Percentiles rank a stretch among this genome's conserved stretches.
phyloP scores from a whole-genome alignment of 257 asterid species.

The Galeopsis tetrahit region DNA sequence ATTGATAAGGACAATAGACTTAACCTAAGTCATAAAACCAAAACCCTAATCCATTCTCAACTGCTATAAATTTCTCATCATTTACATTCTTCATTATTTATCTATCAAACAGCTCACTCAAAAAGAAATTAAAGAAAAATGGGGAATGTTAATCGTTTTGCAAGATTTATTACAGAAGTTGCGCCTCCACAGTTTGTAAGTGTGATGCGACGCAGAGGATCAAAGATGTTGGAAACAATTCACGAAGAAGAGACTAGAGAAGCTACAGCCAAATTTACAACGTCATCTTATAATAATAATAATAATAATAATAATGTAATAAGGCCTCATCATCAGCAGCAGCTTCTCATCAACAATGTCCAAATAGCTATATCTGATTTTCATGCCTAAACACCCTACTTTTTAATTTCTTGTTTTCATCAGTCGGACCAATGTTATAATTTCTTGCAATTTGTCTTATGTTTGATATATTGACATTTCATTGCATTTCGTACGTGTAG shows the following conservation, averaged over 20 bases:
- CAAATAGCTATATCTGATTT: conserved; percentile 35
- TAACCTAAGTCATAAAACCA: conserved; percentile 26
- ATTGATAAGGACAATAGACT: conserved; percentile 32
- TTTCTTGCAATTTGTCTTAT: no score
- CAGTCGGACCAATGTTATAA: no score
- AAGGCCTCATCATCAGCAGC: neutral
- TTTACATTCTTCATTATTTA: neutral
- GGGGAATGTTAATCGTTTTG: conserved; percentile 56
- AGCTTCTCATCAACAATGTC: conserved; percentile 26
- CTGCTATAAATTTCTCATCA: conserved; percentile 37
- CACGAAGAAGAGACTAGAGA: conserved; percentile 68
- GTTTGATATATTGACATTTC: no score
- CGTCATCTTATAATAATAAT: no score
- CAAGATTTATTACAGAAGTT: conserved; percentile 54
- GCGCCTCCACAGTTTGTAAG: conserved; percentile 67
- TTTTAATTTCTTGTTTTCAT: neutral
- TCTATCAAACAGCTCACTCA: neutral
- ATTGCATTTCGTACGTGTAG: no score
- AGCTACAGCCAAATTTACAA: neutral
- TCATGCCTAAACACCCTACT: neutral
- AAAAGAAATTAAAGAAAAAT: conserved; percentile 19
- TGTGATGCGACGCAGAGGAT: conserved; percentile 53
- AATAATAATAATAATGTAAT: no score
- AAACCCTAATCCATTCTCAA: neutral
- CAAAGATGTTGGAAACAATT: conserved; percentile 69